Percentiles rank a stretch among this genome's conserved stretches.
phyloP scores from a whole-genome alignment of 2,329 filamentous ascomycete species.

The Akanthomyces lecanii region DNA sequence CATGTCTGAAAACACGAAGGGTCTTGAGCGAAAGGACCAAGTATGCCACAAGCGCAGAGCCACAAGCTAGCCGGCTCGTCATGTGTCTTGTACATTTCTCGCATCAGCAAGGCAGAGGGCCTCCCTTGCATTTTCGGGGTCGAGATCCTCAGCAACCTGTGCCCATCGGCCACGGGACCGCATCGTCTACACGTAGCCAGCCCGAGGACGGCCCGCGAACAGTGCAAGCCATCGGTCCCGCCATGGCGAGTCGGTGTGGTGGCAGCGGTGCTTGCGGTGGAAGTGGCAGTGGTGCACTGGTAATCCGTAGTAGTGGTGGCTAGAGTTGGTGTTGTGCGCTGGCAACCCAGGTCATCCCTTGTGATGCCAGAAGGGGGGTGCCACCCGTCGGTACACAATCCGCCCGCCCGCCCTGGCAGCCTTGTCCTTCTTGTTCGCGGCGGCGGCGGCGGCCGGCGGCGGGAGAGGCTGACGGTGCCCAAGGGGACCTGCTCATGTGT shows the following conservation, averaged over 20 bases:
- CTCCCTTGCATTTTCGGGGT: not conserved
- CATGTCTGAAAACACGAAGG: not conserved
- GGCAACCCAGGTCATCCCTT: slow-evolving; percentile 14
- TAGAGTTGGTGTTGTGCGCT: not conserved
- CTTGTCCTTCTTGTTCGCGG: not conserved
- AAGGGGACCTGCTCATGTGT: not conserved
- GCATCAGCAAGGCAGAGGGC: not conserved
- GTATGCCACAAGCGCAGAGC: not conserved
- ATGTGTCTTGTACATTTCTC: slow-evolving; percentile 5
- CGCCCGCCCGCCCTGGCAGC: not conserved
- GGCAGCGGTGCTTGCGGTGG: not conserved
- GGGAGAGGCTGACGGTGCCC: not conserved
- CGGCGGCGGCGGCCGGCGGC: not conserved
- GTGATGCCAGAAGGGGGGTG: not conserved
- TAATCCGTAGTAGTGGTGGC: too few species aligned
- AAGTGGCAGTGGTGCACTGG: too few species aligned
- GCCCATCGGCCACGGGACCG: too few species aligned
- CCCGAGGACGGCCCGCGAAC: not conserved
- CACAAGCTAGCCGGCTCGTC: not conserved
- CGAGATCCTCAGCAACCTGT: too few species aligned
- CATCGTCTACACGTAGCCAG: not conserved
- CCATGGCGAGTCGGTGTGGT: not conserved
- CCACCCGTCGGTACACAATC: not conserved
- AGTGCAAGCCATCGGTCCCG: not conserved
- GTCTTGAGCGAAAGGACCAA: not conserved